Conservation (phyloP, 345 rosid species). For the Bruguiera gymnorhiza region DNA sequence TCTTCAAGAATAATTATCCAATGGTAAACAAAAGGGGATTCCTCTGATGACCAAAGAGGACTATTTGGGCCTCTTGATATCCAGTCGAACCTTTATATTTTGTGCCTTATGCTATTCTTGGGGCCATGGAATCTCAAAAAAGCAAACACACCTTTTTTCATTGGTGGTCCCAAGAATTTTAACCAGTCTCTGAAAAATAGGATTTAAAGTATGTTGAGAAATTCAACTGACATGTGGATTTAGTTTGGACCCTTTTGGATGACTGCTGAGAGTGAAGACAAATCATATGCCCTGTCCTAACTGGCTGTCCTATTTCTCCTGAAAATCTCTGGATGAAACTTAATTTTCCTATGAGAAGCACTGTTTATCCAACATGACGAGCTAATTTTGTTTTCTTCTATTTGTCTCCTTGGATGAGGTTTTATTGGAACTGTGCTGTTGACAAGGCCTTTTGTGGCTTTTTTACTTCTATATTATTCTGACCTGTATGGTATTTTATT, state of each 20-base stretch:
- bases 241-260: background rate
- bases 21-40: no score
- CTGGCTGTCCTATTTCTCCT: background rate
- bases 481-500: no score
- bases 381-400: background rate
- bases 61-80: background rate
- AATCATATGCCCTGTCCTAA: background rate
- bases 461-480: no score
- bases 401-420: background rate
- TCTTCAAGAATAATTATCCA: no score
- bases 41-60: no score
- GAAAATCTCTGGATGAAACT: background rate
- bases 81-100: conserved; percentile 9
- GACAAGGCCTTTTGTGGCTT: background rate
- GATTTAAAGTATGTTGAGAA: conserved; percentile 1
- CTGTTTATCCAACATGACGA: background rate
- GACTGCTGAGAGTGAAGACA: background rate
- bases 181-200: background rate
- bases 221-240: background rate
- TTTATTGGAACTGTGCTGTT: background rate
- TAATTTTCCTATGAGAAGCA: background rate
- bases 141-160: conserved; percentile 3
- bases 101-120: conserved; percentile 1
- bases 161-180: conserved; percentile 10
- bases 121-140: conserved; percentile 5